Percentiles rank a stretch among this genome's conserved stretches.
Conservation (phyloP, 148 eudicot species). For the Gaultheria prostrata region DNA sequence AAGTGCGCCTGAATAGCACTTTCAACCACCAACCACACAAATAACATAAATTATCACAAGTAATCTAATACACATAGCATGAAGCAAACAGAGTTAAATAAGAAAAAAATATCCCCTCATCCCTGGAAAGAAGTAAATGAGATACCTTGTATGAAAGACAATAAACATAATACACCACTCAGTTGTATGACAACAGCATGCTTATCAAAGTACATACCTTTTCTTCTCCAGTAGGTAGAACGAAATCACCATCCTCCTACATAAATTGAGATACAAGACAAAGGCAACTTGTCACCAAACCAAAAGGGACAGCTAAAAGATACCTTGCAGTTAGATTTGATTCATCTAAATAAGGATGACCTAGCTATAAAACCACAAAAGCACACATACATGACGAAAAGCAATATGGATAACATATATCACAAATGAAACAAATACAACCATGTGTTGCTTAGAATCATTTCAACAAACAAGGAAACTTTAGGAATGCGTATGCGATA, state of each 20-base stretch:
- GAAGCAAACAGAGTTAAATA: neutral
- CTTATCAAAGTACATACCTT: slow-evolving; percentile 41
- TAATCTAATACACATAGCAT: neutral
- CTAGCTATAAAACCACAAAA: slow-evolving; percentile 18
- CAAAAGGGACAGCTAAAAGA: neutral
- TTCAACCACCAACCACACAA: neutral
- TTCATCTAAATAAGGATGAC: slow-evolving; percentile 3
- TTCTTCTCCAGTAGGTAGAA: slow-evolving; percentile 60
- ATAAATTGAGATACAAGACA: slow-evolving; percentile 23
- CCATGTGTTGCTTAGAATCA: neutral
- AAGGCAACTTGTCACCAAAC: slow-evolving; percentile 8
- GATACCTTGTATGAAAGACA: neutral
- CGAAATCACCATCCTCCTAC: slow-evolving; percentile 89
- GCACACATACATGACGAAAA: neutral
- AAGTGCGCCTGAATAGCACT: neutral
- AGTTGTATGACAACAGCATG: neutral
- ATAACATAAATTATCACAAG: neutral
- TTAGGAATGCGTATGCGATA: neutral
- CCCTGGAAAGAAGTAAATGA: neutral
- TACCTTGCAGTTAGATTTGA: neutral
- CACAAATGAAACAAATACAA: neutral
- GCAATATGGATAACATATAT: slow-evolving; percentile 7
- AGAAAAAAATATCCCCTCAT: neutral
- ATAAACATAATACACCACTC: neutral
- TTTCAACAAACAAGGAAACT: neutral